phyloP scores from a whole-genome alignment of 495 filamentous ascomycete species.

The Xylaria intraflava region DNA sequence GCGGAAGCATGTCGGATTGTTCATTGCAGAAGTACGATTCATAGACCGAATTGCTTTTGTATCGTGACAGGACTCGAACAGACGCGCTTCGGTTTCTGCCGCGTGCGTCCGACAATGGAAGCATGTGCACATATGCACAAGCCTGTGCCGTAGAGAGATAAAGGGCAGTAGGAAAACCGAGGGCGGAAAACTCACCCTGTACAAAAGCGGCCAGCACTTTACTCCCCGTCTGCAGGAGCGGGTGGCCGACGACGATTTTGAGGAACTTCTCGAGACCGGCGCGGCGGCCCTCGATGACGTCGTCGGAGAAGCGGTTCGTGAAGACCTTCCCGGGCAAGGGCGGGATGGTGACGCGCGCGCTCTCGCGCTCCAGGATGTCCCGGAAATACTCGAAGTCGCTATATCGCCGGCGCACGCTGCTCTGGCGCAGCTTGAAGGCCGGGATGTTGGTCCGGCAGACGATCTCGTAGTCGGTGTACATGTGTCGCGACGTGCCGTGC shows the following conservation, averaged over 20 bases:
- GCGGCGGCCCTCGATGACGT: slow-evolving; percentile 92
- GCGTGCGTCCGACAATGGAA: neutral
- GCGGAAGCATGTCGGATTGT: too few species aligned
- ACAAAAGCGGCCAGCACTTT: slow-evolving; percentile 95
- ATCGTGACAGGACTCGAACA: neutral
- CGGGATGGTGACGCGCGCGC: slow-evolving; percentile 88
- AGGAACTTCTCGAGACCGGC: slow-evolving; percentile 91
- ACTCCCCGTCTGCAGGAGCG: slow-evolving; percentile 92
- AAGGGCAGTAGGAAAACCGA: slow-evolving; percentile 7
- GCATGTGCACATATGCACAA: neutral
- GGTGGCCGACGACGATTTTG: slow-evolving; percentile 96
- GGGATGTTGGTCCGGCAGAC: slow-evolving; percentile 96
- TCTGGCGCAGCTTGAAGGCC: slow-evolving; percentile 84
- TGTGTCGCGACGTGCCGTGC: slow-evolving; percentile 85
- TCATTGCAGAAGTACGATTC: too few species aligned
- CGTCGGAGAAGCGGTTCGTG: slow-evolving; percentile 95
- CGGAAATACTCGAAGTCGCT: slow-evolving; percentile 98
- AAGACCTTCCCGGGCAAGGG: slow-evolving; percentile 96
- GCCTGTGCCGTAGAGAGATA: neutral
- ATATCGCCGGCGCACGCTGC: slow-evolving; percentile 84
- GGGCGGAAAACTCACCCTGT: slow-evolving; percentile 60
- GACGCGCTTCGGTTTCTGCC: neutral
- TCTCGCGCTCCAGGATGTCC: slow-evolving; percentile 94
- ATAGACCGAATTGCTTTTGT: neutral
- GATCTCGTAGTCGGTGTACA: slow-evolving; percentile 99